Conservation (phyloP, 148 eudicot genomes). For the Amaranthus palmeri region DNA sequence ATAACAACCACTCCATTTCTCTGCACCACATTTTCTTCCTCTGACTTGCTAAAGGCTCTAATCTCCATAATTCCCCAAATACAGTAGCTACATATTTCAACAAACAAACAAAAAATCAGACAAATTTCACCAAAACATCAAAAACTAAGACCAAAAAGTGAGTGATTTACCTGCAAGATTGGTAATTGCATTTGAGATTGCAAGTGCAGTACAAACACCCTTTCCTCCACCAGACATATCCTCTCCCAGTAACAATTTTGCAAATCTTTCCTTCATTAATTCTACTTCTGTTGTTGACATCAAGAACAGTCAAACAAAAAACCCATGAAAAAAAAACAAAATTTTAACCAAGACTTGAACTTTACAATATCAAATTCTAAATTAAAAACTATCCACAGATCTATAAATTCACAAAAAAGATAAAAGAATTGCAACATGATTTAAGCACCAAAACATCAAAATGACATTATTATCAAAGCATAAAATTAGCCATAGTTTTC, state of each 20-base stretch:
- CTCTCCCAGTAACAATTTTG: conserved; percentile 89
- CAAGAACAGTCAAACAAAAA: background rate
- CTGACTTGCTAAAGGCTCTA: conserved; percentile 76
- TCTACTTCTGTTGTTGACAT: conserved; percentile 50
- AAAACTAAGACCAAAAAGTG: background rate
- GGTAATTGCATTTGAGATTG: conserved; percentile 93
- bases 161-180: conserved; percentile 74
- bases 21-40: conserved; percentile 91
- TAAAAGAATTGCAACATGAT: background rate
- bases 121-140: background rate
- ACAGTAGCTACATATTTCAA: conserved; percentile 58
- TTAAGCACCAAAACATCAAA: background rate
- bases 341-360: conserved; percentile 11
- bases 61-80: conserved; percentile 88
- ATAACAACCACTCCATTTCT: conserved; percentile 93
- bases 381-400: background rate
- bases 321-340: background rate
- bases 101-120: conserved; percentile 1
- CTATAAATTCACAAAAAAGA: background rate
- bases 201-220: conserved; percentile 94
- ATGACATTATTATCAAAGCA: conserved; percentile 2
- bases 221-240: conserved; percentile 99
- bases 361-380: background rate
- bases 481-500: background rate
- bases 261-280: conserved; percentile 97